Base-by-base conservation (phyloP, 192 early-diverging fungal genomes). In the Phycomyces nitens region DNA sequence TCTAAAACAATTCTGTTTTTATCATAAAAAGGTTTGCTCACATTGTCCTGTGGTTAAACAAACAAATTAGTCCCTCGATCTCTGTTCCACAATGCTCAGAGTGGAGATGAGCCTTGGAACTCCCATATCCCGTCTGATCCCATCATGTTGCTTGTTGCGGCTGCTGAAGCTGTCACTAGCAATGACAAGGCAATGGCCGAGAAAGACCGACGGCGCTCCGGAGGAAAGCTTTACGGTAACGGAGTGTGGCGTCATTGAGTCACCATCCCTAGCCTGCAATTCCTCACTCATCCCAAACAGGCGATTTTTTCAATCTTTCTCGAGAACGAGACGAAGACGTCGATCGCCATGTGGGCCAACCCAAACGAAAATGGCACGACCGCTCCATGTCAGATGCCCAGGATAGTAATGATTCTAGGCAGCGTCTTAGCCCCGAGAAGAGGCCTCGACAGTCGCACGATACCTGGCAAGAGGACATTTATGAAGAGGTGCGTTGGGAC, bases 111-210 rank as follows among this genome's bases (percentile, higher is more conserved):
- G 12, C 15, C 44, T 47, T 47, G 44, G 44, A 47, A 47, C 18
- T 14, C 12, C 18, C 18, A 14, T n/a, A 11, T 47, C 5, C 44
- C 3, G 11, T 47, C 44, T 3, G 68, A 70, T 63, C 68, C 68
- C 22, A 70, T 70, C 23, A 62, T 70, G 53, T 34, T 70, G 29
- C 29, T 70, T 9, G 56, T 55, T 54, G 68, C 68, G 22, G 68
- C 68, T 23, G 68, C 68, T 14, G 56, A 62, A 29, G 61, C 56
- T 15, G 61, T 70, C 29, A 53, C 56, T 44, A 63, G 43, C 16
- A 34, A 63, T 20, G 55, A 70, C 29, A 44, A 60, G 18, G 58
- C 44, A 64, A 54, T 24, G 39, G 29, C n/a, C 27, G 40, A 41
- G 34, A 64, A 64, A 24, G 40, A 55, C 38, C 62, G 44, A 11